Percentiles rank a stretch among this genome's conserved stretches.
Conservation (phyloP, 495 filamentous ascomycete genomes). For the Lindgomyces ingoldianus region DNA sequence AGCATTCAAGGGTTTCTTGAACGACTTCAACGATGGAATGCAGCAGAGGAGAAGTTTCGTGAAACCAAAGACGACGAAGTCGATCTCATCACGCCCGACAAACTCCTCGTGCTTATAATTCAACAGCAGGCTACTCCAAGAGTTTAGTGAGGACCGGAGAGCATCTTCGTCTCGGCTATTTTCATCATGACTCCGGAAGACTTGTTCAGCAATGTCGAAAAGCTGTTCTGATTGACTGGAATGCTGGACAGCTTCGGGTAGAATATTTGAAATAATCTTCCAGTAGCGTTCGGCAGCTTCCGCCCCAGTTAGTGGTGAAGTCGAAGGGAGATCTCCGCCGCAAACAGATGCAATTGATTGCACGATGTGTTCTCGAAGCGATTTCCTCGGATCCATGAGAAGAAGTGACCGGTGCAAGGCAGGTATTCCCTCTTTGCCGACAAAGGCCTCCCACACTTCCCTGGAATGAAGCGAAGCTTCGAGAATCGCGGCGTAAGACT, state of each 20-base stretch:
- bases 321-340: conserved; percentile 26
- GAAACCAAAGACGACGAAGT: conserved; percentile 52
- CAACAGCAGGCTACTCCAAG: conserved; percentile 44
- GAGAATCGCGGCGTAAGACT: conserved; percentile 63
- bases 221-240: conserved; percentile 57
- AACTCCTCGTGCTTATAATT: conserved; percentile 53
- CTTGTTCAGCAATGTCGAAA: conserved; percentile 50
- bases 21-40: conserved; percentile 36
- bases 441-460: conserved; percentile 62
- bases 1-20: conserved; percentile 36
- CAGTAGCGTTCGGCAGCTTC: conserved; percentile 54
- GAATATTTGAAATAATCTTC: conserved; percentile 52
- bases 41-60: conserved; percentile 49
- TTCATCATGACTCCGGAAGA: conserved; percentile 34
- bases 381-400: conserved; percentile 45
- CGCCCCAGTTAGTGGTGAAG: conserved; percentile 15
- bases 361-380: conserved; percentile 45
- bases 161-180: conserved; percentile 29
- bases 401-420: conserved; percentile 47
- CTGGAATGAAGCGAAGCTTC: conserved; percentile 63
- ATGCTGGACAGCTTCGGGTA: conserved; percentile 52
- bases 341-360: conserved; percentile 43
- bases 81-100: conserved; percentile 53
- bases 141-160: conserved; percentile 24
- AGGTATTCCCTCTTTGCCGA: conserved; percentile 49